Evolutionary conservation across 441 rosid species (phyloP).

Genomic region (Rhodomyrtus psidioides): DNA sequence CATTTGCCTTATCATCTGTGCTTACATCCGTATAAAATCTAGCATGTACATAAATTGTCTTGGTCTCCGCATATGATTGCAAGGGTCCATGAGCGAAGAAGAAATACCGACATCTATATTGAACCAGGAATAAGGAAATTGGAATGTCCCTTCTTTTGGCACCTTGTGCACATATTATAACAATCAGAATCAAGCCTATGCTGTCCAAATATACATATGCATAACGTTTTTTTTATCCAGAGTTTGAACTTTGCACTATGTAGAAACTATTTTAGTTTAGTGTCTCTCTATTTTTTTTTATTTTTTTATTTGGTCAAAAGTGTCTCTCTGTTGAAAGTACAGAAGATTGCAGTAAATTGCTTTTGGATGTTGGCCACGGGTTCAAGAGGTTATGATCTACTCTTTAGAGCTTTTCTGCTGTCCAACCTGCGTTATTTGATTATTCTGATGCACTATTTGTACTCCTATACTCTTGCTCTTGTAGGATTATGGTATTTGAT

Average conservation of each 20-base stretch:
- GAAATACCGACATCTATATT: neutral
- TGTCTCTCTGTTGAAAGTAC: neutral
- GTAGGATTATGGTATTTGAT: constrained; percentile 91
- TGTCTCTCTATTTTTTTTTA: too few relatives aligned
- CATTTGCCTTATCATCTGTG: neutral
- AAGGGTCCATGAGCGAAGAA: neutral
- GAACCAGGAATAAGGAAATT: neutral
- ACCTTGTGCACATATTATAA: neutral
- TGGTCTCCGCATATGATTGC: neutral
- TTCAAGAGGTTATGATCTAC: neutral
- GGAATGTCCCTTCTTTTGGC: neutral
- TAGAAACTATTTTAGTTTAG: neutral
- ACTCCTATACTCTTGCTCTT: neutral
- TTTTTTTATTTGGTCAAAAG: too few relatives aligned
- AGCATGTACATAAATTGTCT: neutral
- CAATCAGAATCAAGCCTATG: neutral
- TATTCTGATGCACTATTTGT: neutral
- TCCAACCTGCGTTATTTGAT: neutral
- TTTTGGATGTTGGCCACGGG: neutral
- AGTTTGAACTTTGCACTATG: neutral
- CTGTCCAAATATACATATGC: neutral
- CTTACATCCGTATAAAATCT: neutral
- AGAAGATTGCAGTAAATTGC: neutral
- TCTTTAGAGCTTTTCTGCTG: neutral
- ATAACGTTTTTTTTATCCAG: neutral